Evolutionary conservation across 1,284 basidiomycete genomes (phyloP), one percentile per base, ranked within the genome.

Genomic region (Rhodotorula sp.): DNA sequence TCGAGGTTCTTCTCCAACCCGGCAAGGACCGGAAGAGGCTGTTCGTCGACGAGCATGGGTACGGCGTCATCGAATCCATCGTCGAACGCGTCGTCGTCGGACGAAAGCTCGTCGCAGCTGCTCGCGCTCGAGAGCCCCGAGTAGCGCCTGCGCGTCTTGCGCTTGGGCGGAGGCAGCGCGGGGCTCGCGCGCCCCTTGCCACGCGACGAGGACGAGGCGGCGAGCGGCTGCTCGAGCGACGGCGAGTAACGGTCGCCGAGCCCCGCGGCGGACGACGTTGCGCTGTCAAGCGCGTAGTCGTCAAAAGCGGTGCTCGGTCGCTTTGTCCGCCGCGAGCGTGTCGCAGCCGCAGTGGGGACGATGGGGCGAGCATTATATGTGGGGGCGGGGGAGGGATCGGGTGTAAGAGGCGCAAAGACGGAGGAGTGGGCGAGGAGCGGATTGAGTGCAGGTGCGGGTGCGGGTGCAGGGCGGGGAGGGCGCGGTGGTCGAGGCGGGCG

Each of bases 1-100:
- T 62, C 66, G 34, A 67, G 51, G 56, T 72, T 72, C n/a, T 63
- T 48, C 32, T 72, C 70, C 15, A 72, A n/a, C 17, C 70, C 70
- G 1, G 70, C 70, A 5, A 72, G 55, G 25, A 72, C 70, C 10
- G 70, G 70, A 17, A 68, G 44, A 13, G 70, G 70, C 51, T 72
- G 66, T 32, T 67, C 66, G 7, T 22, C 54, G 19, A 60, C 50
- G 34, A 29, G 29, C 53, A 54, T 54, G n/a, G 32, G 53, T 9
- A 34, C 9, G 13, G 59, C 44, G 19, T 59, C 53, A n/a, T 36
- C 54, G 27, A 56, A 36, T 0, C 51, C 60, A 39, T 41, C 44
- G 29, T 53, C 60, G 54, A 34, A 64, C 36, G 27, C 41, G 22
- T 57, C 61, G 37, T 56, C 60, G 27, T n/a, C 34, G 8, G 51